Evolutionary conservation across 169 alveolate species (phyloP).

Genomic region (Eimeria necatrix): DNA sequence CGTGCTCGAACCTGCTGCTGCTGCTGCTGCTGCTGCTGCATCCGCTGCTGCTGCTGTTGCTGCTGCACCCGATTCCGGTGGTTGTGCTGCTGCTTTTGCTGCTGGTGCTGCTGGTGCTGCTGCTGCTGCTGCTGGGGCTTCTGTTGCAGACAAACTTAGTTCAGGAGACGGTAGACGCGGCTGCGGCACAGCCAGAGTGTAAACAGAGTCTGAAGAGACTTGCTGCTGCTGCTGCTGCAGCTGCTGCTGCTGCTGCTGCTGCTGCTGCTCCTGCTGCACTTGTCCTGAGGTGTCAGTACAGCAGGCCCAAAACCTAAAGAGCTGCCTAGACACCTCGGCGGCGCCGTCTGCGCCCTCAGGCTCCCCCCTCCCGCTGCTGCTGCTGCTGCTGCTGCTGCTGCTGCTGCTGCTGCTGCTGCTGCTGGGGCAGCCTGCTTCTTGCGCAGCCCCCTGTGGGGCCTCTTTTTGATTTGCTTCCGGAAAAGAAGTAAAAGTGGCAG

Average conservation of each 20-base stretch:
- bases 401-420: slow-evolving; percentile 49
- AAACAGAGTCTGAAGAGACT: neutral
- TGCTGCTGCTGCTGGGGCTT: slow-evolving; percentile 2
- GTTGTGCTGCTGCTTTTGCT: neutral
- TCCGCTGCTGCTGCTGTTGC: neutral
- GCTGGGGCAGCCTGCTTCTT: neutral
- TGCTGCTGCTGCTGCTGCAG: neutral
- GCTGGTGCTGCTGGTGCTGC: neutral
- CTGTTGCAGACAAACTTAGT: neutral
- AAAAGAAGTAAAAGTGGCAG: neutral
- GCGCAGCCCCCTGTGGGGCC: neutral
- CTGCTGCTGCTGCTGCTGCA: neutral
- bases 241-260: too few relatives aligned
- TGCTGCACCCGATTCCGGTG: neutral
- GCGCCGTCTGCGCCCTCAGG: neutral
- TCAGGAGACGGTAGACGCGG: neutral
- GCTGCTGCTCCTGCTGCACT: neutral
- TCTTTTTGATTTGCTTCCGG: neutral
- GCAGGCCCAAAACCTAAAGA: slow-evolving; percentile 33
- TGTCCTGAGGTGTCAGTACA: neutral
- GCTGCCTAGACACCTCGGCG: slow-evolving; percentile 26
- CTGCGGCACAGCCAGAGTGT: neutral
- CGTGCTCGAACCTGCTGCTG: neutral
- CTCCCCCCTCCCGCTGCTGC: neutral
- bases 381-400: slow-evolving; percentile 45